Evolutionary conservation across 2,329 filamentous ascomycete species (phyloP).

Genomic region (Botryotinia globosa): DNA sequence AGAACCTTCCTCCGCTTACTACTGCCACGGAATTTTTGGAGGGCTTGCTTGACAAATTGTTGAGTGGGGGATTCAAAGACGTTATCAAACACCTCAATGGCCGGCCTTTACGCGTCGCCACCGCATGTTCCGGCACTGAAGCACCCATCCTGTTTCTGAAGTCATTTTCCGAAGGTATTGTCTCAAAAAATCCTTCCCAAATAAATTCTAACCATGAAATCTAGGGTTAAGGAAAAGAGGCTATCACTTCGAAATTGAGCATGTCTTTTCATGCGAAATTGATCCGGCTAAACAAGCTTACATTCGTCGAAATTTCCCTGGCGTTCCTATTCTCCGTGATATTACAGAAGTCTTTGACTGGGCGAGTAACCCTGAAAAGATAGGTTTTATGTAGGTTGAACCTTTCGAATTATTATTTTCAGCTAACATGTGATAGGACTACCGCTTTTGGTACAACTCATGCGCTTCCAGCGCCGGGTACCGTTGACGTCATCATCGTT

Average conservation of each 20-base stretch:
- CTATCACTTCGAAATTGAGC: constrained; percentile 40
- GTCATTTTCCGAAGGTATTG: constrained; percentile 50
- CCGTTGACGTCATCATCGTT: constrained; percentile 64
- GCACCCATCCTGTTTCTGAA: constrained; percentile 66
- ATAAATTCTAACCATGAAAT: constrained; percentile 7
- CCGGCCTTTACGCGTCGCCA: constrained; percentile 55
- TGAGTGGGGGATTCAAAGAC: background rate
- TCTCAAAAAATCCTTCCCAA: background rate
- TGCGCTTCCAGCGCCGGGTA: constrained; percentile 48
- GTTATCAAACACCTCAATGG: constrained; percentile 32
- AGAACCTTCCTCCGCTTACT: background rate
- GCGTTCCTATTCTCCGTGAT: constrained; percentile 55
- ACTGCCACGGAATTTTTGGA: background rate
- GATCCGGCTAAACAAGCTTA: constrained; percentile 63
- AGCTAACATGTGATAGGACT: constrained; percentile 43
- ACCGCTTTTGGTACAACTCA: constrained; percentile 64
- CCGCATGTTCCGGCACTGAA: constrained; percentile 78
- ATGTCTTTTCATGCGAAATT: constrained; percentile 63
- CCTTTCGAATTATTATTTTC: background rate
- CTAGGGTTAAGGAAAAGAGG: background rate
- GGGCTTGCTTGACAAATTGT: background rate
- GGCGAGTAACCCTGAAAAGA: background rate
- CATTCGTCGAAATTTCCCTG: constrained; percentile 58
- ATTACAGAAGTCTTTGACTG: constrained; percentile 50
- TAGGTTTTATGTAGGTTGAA: background rate